Base-by-base conservation (phyloP, 2,329 filamentous ascomycete species). In the Clarireedia monteithiana region DNA sequence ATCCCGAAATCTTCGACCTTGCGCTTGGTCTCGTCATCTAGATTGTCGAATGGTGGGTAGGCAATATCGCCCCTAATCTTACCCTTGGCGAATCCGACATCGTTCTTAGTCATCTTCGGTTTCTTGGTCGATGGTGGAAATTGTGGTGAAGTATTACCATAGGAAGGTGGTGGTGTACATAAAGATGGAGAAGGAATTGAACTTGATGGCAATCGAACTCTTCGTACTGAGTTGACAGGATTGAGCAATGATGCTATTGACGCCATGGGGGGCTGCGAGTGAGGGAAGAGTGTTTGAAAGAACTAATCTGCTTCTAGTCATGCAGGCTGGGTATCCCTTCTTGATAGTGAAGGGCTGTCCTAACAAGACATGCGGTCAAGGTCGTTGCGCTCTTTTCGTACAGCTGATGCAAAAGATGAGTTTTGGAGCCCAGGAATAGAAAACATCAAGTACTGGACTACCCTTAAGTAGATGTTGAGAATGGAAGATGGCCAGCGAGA, bases 41-140 rank as follows among this genome's bases (percentile, higher is more conserved):
- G 71, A 48, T 78, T 74, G 67, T 96, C 89, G 67, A 82, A 85
- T 0, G 91, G 89, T 17, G 79, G 80, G 67, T 86, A 96, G 67
- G 86, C 85, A 62, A 95, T 76, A 27, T 79, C 73, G 3, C 87
- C 89, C 60, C 83, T 82, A 34, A 82, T 75, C 57, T 78, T 77
- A 48, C 80, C 81, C 64, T 81, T 82, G 27, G 77, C 75, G 67
- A 86, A 84, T 6, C 85, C 72, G 0, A 82, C 78, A 27, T 77
- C 78, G 64, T 88, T 83, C 68, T 88, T 89, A 57, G 78, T 73
- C 66, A 85, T 75, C 71, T 85, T 89, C 60, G 78, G 76, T 64
- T 76, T 80, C 60, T 71, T 73, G 56, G 59, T 66, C 59, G 62
- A 64, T 59, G 59, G 63, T 50, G 57, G 63, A 61, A 59, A 62